A percentile compares a stretch with the other conserved stretches of the same genome.
Evolutionary conservation across 140 eudicot genomes (phyloP).

Genomic region (Erigeron philadelphicus): DNA sequence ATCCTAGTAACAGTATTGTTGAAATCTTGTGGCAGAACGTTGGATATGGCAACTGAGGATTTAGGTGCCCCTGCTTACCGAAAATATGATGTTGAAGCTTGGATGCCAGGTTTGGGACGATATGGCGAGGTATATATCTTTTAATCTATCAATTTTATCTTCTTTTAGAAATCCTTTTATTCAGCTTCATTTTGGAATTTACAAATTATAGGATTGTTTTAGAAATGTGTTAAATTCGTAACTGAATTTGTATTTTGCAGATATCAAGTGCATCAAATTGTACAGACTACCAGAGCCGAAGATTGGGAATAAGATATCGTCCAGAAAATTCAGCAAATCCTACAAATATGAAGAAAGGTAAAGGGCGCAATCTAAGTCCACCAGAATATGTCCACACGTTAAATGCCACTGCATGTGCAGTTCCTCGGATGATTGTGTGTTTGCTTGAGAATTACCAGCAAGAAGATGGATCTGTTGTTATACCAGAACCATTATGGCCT

Average conservation of each 20-base stretch:
- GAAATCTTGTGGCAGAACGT: constrained; percentile 42
- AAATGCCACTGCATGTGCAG: constrained; percentile 97
- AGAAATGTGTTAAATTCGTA: not conserved
- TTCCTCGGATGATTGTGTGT: constrained; percentile 91
- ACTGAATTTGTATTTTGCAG: constrained; percentile 32
- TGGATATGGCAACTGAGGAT: constrained; percentile 93
- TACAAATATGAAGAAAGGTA: constrained; percentile 42
- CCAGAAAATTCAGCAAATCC: constrained; percentile 47
- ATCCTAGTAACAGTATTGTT: not conserved
- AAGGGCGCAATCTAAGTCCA: constrained; percentile 45
- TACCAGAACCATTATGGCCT: constrained; percentile 81
- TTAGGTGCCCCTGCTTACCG: constrained; percentile 97
- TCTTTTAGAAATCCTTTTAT: not conserved
- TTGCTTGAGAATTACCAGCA: constrained; percentile 92
- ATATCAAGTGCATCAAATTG: constrained; percentile 97
- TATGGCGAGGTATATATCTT: constrained; percentile 70
- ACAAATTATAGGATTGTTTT: too few relatives aligned
- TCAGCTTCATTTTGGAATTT: not conserved
- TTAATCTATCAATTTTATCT: not conserved
- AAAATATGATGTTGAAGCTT: constrained; percentile 88
- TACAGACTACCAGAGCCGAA: constrained; percentile 91
- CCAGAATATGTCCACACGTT: constrained; percentile 85
- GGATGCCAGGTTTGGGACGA: constrained; percentile 98
- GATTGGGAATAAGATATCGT: constrained; percentile 81
- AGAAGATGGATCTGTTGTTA: constrained; percentile 77